Evolutionary conservation across 192 early-diverging fungal species (phyloP).

Genomic region (Spinellus fusiger): DNA sequence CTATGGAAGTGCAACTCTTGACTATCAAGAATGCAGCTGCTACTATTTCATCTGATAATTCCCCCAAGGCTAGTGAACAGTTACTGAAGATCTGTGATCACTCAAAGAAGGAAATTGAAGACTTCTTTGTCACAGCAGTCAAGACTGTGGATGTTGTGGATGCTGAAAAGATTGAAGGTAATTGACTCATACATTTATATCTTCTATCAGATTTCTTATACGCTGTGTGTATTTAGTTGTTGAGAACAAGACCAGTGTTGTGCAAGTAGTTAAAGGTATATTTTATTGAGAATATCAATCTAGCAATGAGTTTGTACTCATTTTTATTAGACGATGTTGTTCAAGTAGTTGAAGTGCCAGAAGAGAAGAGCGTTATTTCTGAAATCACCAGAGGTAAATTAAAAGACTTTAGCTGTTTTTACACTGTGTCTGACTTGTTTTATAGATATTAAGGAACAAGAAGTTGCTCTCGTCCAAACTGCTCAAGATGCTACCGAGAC

Average conservation of each 20-base stretch:
- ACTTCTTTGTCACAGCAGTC: neutral
- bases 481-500: slow-evolving; percentile 11
- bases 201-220: no score
- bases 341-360: no score
- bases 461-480: neutral
- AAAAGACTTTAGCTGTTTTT: neutral
- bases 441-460: neutral
- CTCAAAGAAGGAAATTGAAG: no score
- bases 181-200: no score
- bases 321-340: no score
- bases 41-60: no score
- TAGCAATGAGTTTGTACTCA: neutral
- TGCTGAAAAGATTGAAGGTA: no score
- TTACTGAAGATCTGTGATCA: no score
- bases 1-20: slow-evolving; percentile 4
- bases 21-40: no score
- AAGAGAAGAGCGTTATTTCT: no score
- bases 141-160: slow-evolving; percentile 6
- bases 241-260: neutral
- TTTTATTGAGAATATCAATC: neutral
- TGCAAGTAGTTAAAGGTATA: neutral
- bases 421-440: neutral
- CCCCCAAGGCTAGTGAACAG: no score
- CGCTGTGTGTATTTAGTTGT: no score
- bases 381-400: neutral